Percentiles rank a stretch among this genome's conserved stretches.
phyloP scores from a whole-genome alignment of 805 yeast genomes.

The Starmerella tilneyi region DNA sequence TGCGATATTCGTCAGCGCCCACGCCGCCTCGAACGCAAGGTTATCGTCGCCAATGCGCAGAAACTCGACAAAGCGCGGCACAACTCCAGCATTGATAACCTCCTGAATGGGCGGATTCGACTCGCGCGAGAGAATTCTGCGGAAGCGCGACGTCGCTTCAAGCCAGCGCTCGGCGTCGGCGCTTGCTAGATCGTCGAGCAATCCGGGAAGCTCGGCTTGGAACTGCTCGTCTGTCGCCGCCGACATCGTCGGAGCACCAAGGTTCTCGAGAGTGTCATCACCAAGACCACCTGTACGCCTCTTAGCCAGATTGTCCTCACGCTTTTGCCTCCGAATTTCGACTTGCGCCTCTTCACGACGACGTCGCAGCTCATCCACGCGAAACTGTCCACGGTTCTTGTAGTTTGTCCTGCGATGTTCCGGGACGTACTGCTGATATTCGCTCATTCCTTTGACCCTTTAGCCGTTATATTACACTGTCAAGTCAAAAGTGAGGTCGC shows the following conservation, averaged over 20 bases:
- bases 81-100: slow-evolving; percentile 88
- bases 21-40: slow-evolving; percentile 94
- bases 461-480: not conserved
- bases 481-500: slow-evolving; percentile 8
- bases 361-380: slow-evolving; percentile 92
- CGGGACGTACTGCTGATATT: slow-evolving; percentile 63
- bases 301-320: slow-evolving; percentile 89
- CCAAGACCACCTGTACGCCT: slow-evolving; percentile 58
- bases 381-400: slow-evolving; percentile 88
- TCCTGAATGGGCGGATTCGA: slow-evolving; percentile 92
- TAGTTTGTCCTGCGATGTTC: slow-evolving; percentile 95
- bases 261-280: slow-evolving; percentile 31
- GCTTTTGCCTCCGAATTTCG: slow-evolving; percentile 87
- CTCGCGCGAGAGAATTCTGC: slow-evolving; percentile 88
- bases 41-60: slow-evolving; percentile 68
- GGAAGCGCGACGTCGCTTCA: slow-evolving; percentile 81
- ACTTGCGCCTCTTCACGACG: slow-evolving; percentile 96
- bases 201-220: slow-evolving; percentile 52
- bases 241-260: slow-evolving; percentile 34
- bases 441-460: slow-evolving; percentile 16
- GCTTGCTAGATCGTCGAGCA: slow-evolving; percentile 73
- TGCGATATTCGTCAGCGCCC: slow-evolving; percentile 99
- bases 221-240: slow-evolving; percentile 24
- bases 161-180: slow-evolving; percentile 65
- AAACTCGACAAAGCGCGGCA: slow-evolving; percentile 79